Evolutionary conservation across 352 stramenopile species (phyloP), one percentile per base, ranked within the genome.

Genomic region (Pythium dissotocum): DNA sequence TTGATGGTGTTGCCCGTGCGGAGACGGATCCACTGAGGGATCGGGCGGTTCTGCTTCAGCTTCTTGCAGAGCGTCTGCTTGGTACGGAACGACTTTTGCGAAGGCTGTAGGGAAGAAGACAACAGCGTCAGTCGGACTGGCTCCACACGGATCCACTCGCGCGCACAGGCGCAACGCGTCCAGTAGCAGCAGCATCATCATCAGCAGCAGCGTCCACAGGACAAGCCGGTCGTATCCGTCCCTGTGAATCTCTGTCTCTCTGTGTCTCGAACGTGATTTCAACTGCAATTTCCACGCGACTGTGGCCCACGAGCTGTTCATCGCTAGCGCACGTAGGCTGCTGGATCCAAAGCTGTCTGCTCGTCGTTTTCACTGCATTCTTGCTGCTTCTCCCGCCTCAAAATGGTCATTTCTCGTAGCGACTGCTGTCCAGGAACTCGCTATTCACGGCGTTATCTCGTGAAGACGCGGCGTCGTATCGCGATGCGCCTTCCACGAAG

Each of bases 31-130:
- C 98, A 99, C 82, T 99, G 95, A 56, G 98, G 98, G 86, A 99
- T 98, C 63, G 98, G 98, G 63, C 98, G 94, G 89, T 99, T 99
- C 87, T 99, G 98, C 86, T 98, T 99, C 74, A 96, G 84, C 97
- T 99, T 99, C 89, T 99, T 99, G 74, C 96, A 97, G 72, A 99
- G 96, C 69, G 98, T 99, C 67, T 91, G 90, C 97, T 99, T 99
- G 69, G 96, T 99, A 79, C 97, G 91, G 91, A 99, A 99, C 63
- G 97, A 98, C 92, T 99, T 99, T 90, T 99, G 97, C 68, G 98
- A 99, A 76, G 98, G 97, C 98, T 99, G 61, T 36, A 42, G 0
- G 60, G 1, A 61, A 14, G 67, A 24, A 72, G 21, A 65, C 6
- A 60, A 9, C 40, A 24, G 46, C 16, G 4, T 57, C 40, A 60